phyloP scores from a whole-genome alignment of 2,329 filamentous ascomycete species.

The Cladosporium oxysporum region DNA sequence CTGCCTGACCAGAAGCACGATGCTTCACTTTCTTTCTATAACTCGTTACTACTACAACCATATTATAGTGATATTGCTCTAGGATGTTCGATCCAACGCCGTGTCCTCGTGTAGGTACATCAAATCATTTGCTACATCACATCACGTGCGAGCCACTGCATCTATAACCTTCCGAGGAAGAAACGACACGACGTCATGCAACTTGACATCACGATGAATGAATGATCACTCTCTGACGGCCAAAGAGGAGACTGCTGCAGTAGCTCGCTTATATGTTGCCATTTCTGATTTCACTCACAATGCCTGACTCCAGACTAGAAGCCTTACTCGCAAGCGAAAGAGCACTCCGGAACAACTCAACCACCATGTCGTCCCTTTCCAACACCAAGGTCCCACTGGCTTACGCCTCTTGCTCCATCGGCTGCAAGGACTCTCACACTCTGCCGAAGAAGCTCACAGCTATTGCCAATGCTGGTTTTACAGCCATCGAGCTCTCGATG shows the following conservation, averaged over 20 bases:
- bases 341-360: constrained; percentile 4
- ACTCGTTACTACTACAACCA: neutral
- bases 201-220: constrained; percentile 20
- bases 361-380: constrained; percentile 27
- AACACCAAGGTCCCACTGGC: constrained; percentile 48
- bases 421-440: constrained; percentile 50
- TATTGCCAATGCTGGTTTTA: constrained; percentile 66
- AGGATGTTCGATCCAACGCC: neutral
- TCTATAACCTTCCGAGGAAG: constrained; percentile 1
- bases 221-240: constrained; percentile 9
- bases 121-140: neutral
- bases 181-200: constrained; percentile 17
- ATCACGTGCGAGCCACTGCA: neutral
- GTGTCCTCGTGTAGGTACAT: neutral
- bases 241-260: neutral
- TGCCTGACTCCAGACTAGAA: constrained; percentile 23
- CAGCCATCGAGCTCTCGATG: constrained; percentile 72
- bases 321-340: constrained; percentile 21
- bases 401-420: constrained; percentile 60
- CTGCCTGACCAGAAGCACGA: neutral
- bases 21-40: neutral
- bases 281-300: neutral
- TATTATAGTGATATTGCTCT: neutral
- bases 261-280: neutral
- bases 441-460: constrained; percentile 63